Evolutionary conservation across 2,329 filamentous ascomycete genomes (phyloP), one percentile per base, ranked within the genome.

Genomic region (Colletotrichum magnum): DNA sequence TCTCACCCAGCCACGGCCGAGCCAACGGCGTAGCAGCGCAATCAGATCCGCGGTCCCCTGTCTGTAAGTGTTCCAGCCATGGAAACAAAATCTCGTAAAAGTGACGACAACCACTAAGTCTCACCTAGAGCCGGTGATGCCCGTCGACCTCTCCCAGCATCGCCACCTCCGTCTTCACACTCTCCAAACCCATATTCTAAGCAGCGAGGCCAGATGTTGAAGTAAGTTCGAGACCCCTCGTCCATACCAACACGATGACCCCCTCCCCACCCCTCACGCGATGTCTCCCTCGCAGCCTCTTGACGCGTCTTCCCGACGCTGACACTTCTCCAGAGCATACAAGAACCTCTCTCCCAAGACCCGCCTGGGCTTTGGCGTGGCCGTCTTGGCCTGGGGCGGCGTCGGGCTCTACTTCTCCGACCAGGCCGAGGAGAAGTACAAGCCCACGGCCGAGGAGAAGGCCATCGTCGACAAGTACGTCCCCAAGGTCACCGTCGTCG

Each of bases 351-450:
- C 91, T 4, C 88, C 92, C 18, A 90, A 88, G 73, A 92, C 92
- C 26, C 92, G 93, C 65, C 81, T 93, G 50, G 81, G 91, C 56
- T 86, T 97, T 71, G 95, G 95, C 73, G 78, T 90, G 57, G 92
- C 90, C 74, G 81, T 97, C 73, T 89, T 97, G 76, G 88, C 88
- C 41, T 97, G 94, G 89, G 94, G 93, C 15, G 82, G 85, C 48
- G 82, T 89, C 48, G 95, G 94, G 16, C 85, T 96, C n/a, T 91
- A 92, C 77, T 77, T 93, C 18, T 90, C 92, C 5, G 92, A 95
- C 76, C 85, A 86, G 66, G 89, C 92, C 16, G 94, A 95, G 80
- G 87, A 92, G 77, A 89, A 87, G 50, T 87, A 94, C 79, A 90
- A 87, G 47, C 89, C 94, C 1, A 92, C 90, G 1, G 90, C 93